These are phyloP conservation scores for Akanthomyces muscarius DNA, from an alignment of 2,329 filamentous ascomycete species.

Conservation along the genomic window DNA sequence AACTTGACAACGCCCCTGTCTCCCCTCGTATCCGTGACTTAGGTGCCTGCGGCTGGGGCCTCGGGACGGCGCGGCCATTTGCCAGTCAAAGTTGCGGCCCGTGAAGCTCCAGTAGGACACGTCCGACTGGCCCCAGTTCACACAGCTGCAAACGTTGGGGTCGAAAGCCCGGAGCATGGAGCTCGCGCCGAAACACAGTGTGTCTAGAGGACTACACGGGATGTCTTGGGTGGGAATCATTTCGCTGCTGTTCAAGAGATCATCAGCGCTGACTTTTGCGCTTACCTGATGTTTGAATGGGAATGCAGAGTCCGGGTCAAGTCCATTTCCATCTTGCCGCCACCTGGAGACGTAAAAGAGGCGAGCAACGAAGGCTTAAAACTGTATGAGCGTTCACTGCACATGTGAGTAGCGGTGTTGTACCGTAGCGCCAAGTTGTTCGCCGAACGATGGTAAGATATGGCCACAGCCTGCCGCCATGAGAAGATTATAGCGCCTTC, in stretches of 20 bases:
- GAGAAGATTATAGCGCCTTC: not conserved
- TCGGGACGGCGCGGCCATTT: too few species aligned
- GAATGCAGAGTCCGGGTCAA: not conserved
- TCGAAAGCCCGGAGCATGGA: slow-evolving; percentile 18
- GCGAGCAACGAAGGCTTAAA: not conserved
- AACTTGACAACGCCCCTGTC: not conserved
- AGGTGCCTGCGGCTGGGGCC: not conserved
- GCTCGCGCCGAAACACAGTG: not conserved
- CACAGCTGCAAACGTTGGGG: slow-evolving; percentile 15
- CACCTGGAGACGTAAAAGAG: not conserved
- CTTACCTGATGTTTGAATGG: not conserved
- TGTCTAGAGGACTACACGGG: not conserved
- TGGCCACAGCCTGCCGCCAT: not conserved
- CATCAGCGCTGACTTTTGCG: not conserved
- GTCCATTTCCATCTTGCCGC: not conserved
- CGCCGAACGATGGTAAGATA: not conserved
- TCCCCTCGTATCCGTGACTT: not conserved
- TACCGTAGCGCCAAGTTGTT: too few species aligned
- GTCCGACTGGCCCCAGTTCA: slow-evolving; percentile 13
- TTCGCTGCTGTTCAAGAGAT: too few species aligned
- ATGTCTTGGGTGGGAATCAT: not conserved
- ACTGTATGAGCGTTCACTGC: not conserved
- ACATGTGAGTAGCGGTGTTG: not conserved
- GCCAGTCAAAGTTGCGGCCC: not conserved
- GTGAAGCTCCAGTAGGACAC: too few species aligned